A percentile compares a stretch with the other conserved stretches of the same genome.
phyloP scores from a whole-genome alignment of 331 rosid species.

The Quercus phellos region DNA sequence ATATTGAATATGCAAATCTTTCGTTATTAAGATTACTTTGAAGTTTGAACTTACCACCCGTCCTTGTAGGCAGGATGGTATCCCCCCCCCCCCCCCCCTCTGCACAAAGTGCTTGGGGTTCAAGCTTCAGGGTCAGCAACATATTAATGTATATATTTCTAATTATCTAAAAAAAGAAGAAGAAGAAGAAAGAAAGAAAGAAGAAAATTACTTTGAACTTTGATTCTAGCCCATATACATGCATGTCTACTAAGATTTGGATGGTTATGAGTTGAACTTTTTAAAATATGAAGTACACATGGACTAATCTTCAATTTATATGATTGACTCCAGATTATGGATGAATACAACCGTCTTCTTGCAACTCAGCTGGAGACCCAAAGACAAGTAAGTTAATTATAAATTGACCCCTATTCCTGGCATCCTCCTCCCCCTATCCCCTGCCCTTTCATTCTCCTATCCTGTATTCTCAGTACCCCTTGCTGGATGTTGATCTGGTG shows the following conservation, averaged over 20 bases:
- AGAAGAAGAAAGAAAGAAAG: too few relatives aligned
- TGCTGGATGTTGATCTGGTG: not conserved
- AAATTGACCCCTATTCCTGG: constrained; percentile 1
- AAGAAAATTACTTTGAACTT: constrained; percentile 12
- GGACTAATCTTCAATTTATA: constrained; percentile 28
- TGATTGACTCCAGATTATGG: constrained; percentile 64
- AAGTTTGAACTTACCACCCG: not conserved
- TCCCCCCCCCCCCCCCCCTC: too few relatives aligned
- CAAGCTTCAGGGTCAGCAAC: too few relatives aligned
- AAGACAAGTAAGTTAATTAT: constrained; percentile 63
- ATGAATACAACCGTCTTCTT: constrained; percentile 87
- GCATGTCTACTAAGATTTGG: not conserved
- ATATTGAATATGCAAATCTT: not conserved
- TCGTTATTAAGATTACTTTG: constrained; percentile 1
- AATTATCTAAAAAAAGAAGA: too few relatives aligned
- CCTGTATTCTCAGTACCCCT: not conserved
- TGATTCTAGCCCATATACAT: not conserved
- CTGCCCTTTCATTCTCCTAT: not conserved
- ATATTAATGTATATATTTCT: too few relatives aligned
- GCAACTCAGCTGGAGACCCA: constrained; percentile 84
- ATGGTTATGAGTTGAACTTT: not conserved
- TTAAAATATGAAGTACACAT: not conserved
- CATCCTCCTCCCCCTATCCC: not conserved
- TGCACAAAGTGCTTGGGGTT: too few relatives aligned
- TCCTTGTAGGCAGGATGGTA: too few relatives aligned